A percentile compares a stretch with the other conserved stretches of the same genome.
phyloP scores from a whole-genome alignment of 2,329 filamentous ascomycete genomes.

The Fusarium sacchari region DNA sequence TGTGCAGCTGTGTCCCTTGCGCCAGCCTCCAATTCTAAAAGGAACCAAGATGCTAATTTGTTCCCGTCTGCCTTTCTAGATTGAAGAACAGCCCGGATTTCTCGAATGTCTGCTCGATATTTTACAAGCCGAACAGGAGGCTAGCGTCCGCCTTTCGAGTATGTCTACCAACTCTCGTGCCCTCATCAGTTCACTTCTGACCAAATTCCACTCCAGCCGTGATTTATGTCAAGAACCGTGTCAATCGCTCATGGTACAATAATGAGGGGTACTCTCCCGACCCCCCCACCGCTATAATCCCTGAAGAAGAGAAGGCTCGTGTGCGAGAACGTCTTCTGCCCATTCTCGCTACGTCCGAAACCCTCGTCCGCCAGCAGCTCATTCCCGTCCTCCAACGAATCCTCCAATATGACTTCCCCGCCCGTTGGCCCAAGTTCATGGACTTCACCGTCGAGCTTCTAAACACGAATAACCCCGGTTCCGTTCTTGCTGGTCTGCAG shows the following conservation, averaged over 20 bases:
- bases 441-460: conserved; percentile 91
- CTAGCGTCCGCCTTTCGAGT: conserved; percentile 88
- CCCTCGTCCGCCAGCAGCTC: conserved; percentile 89
- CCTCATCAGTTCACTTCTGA: conserved; percentile 20
- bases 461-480: conserved; percentile 84
- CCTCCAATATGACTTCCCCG: conserved; percentile 93
- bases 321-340: conserved; percentile 91
- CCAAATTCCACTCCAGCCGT: conserved; percentile 69
- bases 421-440: conserved; percentile 93
- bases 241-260: conserved; percentile 89
- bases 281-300: conserved; percentile 68
- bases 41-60: conserved; percentile 31
- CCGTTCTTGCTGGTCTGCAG: conserved; percentile 92
- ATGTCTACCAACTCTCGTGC: conserved; percentile 53
- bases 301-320: conserved; percentile 87
- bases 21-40: conserved; percentile 8
- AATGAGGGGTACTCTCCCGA: conserved; percentile 78
- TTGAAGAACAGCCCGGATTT: conserved; percentile 90
- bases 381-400: conserved; percentile 96
- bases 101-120: conserved; percentile 91
- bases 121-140: conserved; percentile 86
- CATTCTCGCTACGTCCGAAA: conserved; percentile 81
- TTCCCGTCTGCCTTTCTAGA: conserved; percentile 61
- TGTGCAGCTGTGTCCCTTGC: conserved; percentile 29
- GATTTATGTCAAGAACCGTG: conserved; percentile 97